phyloP scores from a whole-genome alignment of 1,284 basidiomycete species.

The Tremellales sp. region DNA sequence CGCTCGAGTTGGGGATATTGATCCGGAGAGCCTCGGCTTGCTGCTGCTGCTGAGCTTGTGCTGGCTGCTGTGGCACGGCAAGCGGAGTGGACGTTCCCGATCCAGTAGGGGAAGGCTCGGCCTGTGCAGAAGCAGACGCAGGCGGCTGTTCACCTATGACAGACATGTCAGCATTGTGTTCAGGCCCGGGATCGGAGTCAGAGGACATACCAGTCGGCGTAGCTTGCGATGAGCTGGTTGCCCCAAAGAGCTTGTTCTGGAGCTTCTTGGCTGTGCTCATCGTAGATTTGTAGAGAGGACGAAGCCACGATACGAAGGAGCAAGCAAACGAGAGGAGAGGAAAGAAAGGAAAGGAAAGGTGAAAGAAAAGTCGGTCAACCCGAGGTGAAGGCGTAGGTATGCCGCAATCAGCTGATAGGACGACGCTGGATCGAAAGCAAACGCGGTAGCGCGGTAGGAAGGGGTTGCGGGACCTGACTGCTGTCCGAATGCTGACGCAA shows the following conservation, averaged over 20 bases:
- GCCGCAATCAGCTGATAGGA: too few relatives aligned
- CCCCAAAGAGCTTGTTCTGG: constrained; percentile 70
- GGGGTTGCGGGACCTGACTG: too few relatives aligned
- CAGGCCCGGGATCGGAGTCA: constrained; percentile 2
- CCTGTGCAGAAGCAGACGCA: too few relatives aligned
- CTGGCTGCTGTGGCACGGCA: constrained; percentile 46
- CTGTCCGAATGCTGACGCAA: too few relatives aligned
- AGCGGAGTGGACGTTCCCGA: constrained; percentile 28
- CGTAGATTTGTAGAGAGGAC: not conserved
- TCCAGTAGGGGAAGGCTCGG: constrained; percentile 7
- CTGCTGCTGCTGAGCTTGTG: constrained; percentile 1
- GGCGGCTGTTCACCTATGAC: constrained; percentile 5
- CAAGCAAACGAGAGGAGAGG: too few relatives aligned
- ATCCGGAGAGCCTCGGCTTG: constrained; percentile 57
- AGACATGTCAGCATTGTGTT: constrained; percentile 1
- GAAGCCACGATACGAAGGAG: too few relatives aligned
- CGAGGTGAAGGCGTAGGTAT: too few relatives aligned
- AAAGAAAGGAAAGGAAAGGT: too few relatives aligned
- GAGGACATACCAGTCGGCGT: constrained; percentile 1
- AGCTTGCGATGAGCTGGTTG: not conserved
- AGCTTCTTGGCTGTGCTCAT: constrained; percentile 58
- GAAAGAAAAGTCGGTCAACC: too few relatives aligned
- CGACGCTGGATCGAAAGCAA: too few relatives aligned
- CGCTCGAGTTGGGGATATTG: constrained; percentile 63
- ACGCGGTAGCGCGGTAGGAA: too few relatives aligned